phyloP scores from a whole-genome alignment of 169 alveolate species.

The Cryptosporidium viatorum region DNA sequence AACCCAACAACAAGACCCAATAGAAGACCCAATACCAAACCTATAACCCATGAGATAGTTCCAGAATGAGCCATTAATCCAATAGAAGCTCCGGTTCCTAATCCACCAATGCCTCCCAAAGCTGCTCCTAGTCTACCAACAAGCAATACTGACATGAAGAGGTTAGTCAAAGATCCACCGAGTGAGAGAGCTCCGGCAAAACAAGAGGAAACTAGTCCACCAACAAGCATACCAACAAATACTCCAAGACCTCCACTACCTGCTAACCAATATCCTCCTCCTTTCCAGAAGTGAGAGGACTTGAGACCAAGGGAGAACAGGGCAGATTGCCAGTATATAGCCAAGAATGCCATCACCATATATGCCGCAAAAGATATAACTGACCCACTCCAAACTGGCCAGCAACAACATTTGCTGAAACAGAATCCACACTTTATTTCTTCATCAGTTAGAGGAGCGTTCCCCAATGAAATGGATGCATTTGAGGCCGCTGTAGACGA shows the following conservation, averaged over 20 bases:
- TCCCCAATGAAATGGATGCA: neutral
- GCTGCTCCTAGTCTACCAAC: conserved; percentile 78
- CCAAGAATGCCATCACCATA: conserved; percentile 65
- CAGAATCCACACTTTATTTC: conserved; percentile 70
- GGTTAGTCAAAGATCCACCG: conserved; percentile 76
- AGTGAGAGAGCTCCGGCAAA: conserved; percentile 78
- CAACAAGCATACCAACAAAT: conserved; percentile 76
- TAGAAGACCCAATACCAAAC: conserved; percentile 75
- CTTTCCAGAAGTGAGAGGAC: conserved; percentile 77
- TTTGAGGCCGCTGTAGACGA: neutral
- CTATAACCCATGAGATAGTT: conserved; percentile 70
- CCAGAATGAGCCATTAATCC: conserved; percentile 76
- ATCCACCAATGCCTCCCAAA: conserved; percentile 67
- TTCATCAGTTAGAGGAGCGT: conserved; percentile 29
- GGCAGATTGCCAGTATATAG: conserved; percentile 72
- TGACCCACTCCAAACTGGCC: conserved; percentile 76
- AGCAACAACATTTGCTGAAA: conserved; percentile 57
- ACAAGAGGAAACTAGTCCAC: conserved; percentile 78
- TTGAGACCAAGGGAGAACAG: conserved; percentile 75
- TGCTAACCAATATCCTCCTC: conserved; percentile 81
- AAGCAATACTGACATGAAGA: conserved; percentile 72
- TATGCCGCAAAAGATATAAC: conserved; percentile 54
- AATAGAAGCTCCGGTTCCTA: conserved; percentile 66
- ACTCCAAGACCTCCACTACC: conserved; percentile 76
- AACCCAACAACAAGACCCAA: conserved; percentile 78